phyloP scores from a whole-genome alignment of 2,329 filamentous ascomycete genomes.

The Fusarium sp. region DNA sequence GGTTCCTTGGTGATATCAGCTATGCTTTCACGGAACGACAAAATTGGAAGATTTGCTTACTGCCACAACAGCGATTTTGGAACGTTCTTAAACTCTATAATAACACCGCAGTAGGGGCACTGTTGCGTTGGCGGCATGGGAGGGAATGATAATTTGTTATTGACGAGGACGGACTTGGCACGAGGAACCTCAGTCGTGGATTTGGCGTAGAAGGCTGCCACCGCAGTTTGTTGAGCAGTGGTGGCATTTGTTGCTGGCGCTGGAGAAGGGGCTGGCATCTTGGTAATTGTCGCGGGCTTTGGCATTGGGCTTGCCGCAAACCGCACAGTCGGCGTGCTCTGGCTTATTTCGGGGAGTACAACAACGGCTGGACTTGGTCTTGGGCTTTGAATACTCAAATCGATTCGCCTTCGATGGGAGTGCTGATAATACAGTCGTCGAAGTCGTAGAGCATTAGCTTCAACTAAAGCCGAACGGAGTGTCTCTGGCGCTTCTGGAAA shows the following conservation, averaged over 20 bases:
- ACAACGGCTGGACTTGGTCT: not conserved
- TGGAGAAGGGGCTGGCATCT: not conserved
- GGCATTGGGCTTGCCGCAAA: not conserved
- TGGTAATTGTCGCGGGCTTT: fast-evolving
- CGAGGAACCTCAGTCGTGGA: not conserved
- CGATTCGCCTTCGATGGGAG: not conserved
- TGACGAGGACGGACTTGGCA: not conserved
- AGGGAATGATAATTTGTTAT: not conserved
- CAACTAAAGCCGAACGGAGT: not conserved
- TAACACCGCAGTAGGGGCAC: constrained; percentile 2
- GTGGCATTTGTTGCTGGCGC: not conserved
- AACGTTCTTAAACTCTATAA: not conserved
- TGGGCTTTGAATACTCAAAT: not conserved
- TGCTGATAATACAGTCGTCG: not conserved
- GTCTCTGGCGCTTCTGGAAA: not conserved
- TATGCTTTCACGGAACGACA: not conserved
- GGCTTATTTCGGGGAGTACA: not conserved
- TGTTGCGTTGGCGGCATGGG: not conserved
- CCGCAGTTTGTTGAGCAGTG: not conserved
- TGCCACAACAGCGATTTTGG: not conserved
- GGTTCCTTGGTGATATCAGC: not conserved
- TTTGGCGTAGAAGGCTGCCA: not conserved
- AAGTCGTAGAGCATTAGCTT: not conserved
- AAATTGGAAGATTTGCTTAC: not conserved
- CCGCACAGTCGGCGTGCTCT: not conserved